Percentiles rank a stretch among this genome's conserved stretches.
These are phyloP conservation scores for Cryphonectria nitschkei DNA, from an alignment of 2,329 filamentous ascomycete species.

Conservation along the genomic window DNA sequence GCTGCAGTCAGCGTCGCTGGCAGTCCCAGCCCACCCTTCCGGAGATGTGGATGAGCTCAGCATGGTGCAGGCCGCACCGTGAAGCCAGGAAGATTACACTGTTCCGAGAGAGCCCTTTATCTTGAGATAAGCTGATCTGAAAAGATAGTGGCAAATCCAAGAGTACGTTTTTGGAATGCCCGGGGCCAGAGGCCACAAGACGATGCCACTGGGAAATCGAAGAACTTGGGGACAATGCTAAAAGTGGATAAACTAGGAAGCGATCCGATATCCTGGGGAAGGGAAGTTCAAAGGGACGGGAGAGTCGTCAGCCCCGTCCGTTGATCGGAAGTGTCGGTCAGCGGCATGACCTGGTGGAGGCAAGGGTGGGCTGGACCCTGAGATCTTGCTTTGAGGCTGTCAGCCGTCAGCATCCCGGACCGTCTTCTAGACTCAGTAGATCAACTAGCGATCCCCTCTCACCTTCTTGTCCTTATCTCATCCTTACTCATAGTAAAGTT, in stretches of 20 bases:
- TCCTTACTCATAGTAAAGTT: background rate
- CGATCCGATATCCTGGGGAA: background rate
- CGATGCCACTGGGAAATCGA: background rate
- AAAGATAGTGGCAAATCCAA: conserved; percentile 1
- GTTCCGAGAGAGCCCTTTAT: background rate
- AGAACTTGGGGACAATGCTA: background rate
- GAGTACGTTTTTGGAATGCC: background rate
- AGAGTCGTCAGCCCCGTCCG: conserved; percentile 1
- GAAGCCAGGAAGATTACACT: background rate
- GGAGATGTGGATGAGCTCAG: background rate
- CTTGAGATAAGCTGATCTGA: background rate
- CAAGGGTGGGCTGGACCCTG: background rate
- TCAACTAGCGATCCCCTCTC: background rate
- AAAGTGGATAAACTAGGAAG: background rate
- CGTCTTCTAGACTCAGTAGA: conserved; percentile 1
- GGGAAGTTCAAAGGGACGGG: background rate
- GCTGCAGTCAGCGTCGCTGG: conserved; percentile 3
- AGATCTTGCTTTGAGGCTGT: background rate
- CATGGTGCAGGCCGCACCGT: background rate
- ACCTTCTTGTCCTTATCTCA: background rate
- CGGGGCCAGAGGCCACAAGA: background rate
- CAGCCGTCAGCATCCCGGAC: background rate
- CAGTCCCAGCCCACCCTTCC: background rate
- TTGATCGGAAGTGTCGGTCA: conserved; percentile 10
- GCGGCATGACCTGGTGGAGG: background rate